These are phyloP conservation scores for Exserohilum rostratum DNA, from an alignment of 2,329 filamentous ascomycete species.

Conservation along the genomic window DNA sequence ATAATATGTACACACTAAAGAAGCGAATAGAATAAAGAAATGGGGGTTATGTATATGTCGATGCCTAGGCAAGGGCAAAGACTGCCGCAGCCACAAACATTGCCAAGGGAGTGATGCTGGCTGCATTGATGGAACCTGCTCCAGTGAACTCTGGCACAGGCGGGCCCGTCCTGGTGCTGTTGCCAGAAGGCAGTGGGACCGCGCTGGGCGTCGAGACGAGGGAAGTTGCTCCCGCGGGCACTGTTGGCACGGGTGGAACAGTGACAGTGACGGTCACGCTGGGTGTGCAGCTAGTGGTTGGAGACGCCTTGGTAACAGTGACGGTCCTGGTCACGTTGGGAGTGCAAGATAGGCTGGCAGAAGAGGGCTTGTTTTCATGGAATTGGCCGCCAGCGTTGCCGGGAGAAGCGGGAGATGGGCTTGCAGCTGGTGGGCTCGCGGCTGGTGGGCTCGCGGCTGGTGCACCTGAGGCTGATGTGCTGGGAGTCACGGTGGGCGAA, in stretches of 20 bases:
- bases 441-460: not conserved
- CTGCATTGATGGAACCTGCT: slow-evolving; percentile 16
- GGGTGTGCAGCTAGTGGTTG: slow-evolving; percentile 20
- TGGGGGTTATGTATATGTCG: slow-evolving; percentile 2
- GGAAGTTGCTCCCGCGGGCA: slow-evolving; percentile 13
- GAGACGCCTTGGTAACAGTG: not conserved
- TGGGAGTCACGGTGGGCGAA: slow-evolving; percentile 6
- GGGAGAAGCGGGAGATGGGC: slow-evolving; percentile 9
- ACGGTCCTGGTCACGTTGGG: slow-evolving; percentile 7
- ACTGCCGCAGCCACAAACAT: slow-evolving; percentile 26
- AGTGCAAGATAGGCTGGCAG: slow-evolving; percentile 11
- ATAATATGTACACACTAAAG: slow-evolving; percentile 6
- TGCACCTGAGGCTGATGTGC: slow-evolving; percentile 3
- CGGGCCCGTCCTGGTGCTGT: slow-evolving; percentile 25
- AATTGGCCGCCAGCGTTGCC: slow-evolving; percentile 20
- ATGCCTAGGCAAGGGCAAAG: slow-evolving; percentile 29
- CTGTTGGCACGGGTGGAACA: slow-evolving; percentile 16
- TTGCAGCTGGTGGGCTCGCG: not conserved
- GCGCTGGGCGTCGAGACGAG: slow-evolving; percentile 20
- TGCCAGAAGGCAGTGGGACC: slow-evolving; percentile 31
- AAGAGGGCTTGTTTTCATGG: slow-evolving; percentile 11
- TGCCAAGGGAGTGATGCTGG: slow-evolving; percentile 28
- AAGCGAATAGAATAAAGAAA: slow-evolving; percentile 11
- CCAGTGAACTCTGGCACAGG: slow-evolving; percentile 32
- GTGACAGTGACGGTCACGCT: slow-evolving; percentile 36